Base-by-base conservation (phyloP, 345 rosid genomes). In the Salix exigua region DNA sequence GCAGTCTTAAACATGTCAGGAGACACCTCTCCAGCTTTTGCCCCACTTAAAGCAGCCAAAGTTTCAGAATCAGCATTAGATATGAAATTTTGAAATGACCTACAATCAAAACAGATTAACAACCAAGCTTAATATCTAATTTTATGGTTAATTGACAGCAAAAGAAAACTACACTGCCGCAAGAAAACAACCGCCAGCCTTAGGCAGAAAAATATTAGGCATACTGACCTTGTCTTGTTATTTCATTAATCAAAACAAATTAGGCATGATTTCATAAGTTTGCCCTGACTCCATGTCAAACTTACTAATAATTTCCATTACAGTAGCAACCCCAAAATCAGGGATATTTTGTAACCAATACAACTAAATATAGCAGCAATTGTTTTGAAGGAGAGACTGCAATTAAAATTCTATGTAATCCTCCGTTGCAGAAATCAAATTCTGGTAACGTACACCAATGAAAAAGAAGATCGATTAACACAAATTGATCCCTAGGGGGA, bases 1-100 rank as follows among this genome's bases (percentile, higher is more conserved):
- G 95, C 98, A 40, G 90, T 83, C 82, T 83, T 90, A 50, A 96
- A 85, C 97, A 96, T 90, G 75, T 90, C 93, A 13, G 97, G 91
- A 72, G 96, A 83, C 77, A 93, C 80, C 23, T 89, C 94, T 77
- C 92, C 94, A 77, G 85, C 88, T 85, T 87, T 89, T 79, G 92
- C 91, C 66, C 90, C 92, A 77, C 92, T 87, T 66, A 92, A 51
- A 73, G 97, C 82, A 72, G 94, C 89, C 69, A 92, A 79, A 71
- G 94, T 87, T 37, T 83, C 87, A 1, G 96, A 95, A 88, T 92
- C 88, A 66, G 90, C 86, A 75, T 74, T 91, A 48, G 95, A 88
- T 77, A 94, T 87, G 82, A 88, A 93, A 85, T 90, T 87, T 82
- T 89, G 94, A 82, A 91, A 91, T 37, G 93, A 78, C 75, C 99